Base-by-base conservation (phyloP, 768 basidiomycete species). In the Tephrocybe sp. region DNA sequence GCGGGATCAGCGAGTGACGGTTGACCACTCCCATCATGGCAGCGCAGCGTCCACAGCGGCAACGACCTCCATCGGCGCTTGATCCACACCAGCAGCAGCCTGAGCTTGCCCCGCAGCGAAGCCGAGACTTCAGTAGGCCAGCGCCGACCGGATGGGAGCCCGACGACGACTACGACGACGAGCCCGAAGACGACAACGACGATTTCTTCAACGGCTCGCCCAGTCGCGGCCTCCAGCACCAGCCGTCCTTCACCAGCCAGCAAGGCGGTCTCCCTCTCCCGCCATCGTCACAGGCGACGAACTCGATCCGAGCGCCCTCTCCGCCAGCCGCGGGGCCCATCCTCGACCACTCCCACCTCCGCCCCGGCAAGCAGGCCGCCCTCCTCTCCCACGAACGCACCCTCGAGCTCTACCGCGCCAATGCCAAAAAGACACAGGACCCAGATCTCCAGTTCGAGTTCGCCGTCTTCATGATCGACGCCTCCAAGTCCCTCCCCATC, bases 341-440 rank as follows among this genome's bases (percentile, higher is more conserved):
- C 62, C 83, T 93, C 51, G 91, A 93, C 74, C 91, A 93, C 59
- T 92, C 93, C 34, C 94, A 98, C 69, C 83, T 97, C 34, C 85
- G 88, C 11, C 94, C 94, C 15, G 97, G 97, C 26, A 90, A 89
- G 41, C 86, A 93, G 60, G 97, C 95, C 3, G 85, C 93, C 5
- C 83, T 98, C 11, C 86, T 98, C 58, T 94, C 93, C 0, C 90
- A 98, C 68, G 93, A 95, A 69, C 90, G 90, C 52, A 98, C 97
- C 2, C 85, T 99, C 53, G 94, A 98, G 68, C 85, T 97, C 55
- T 99, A 99, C 75, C 90, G 97, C 41, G 85, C 88, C 38, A 99
- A 99, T 69, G 97, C 96, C 26, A 97, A 96, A 75, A 98, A 98
- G 74, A 97, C 95, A 0, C 93, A 97, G 73, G 93, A 98, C 68